Evolutionary conservation across 768 basidiomycete species (phyloP).

Genomic region (Tephrocybe sp.): DNA sequence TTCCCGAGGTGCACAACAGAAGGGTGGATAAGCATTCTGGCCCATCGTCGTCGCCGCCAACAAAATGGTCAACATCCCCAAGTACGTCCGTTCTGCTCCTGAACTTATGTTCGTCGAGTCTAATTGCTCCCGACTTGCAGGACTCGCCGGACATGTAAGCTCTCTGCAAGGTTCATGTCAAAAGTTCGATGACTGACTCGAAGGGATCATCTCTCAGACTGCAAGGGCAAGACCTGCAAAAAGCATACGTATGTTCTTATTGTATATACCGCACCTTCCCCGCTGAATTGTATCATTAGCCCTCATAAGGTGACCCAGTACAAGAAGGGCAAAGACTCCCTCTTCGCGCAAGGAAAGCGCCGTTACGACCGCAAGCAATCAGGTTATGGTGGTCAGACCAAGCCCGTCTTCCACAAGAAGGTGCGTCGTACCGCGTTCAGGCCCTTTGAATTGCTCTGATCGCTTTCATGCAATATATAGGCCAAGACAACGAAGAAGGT

Average conservation of each 20-base stretch:
- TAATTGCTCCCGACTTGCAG: constrained; percentile 30
- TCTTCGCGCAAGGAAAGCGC: constrained; percentile 98
- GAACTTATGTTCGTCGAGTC: not conserved
- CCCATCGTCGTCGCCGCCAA: constrained; percentile 42
- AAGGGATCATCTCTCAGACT: constrained; percentile 45
- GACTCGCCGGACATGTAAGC: constrained; percentile 96
- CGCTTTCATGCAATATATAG: constrained; percentile 32
- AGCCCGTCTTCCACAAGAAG: constrained; percentile 99
- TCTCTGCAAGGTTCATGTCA: constrained; percentile 2
- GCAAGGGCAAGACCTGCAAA: constrained; percentile 96
- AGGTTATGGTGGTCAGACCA: constrained; percentile 99
- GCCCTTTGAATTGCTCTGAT: not conserved
- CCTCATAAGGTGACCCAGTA: constrained; percentile 99
- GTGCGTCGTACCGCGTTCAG: constrained; percentile 33
- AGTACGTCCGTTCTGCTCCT: constrained; percentile 51
- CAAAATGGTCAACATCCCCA: constrained; percentile 94
- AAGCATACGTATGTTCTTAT: constrained; percentile 83
- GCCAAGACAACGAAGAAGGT: constrained; percentile 99
- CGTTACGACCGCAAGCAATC: constrained; percentile 99
- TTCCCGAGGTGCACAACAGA: constrained; percentile 36
- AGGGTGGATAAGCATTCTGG: constrained; percentile 19
- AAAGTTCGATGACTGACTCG: constrained; percentile 5
- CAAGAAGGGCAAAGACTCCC: constrained; percentile 99
- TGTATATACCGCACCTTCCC: not conserved
- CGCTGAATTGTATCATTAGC: constrained; percentile 36